Evolutionary conservation across 1,139 yeast species (phyloP), one percentile per base, ranked within the genome.

Genomic region (Geotrichum macrosporum): DNA sequence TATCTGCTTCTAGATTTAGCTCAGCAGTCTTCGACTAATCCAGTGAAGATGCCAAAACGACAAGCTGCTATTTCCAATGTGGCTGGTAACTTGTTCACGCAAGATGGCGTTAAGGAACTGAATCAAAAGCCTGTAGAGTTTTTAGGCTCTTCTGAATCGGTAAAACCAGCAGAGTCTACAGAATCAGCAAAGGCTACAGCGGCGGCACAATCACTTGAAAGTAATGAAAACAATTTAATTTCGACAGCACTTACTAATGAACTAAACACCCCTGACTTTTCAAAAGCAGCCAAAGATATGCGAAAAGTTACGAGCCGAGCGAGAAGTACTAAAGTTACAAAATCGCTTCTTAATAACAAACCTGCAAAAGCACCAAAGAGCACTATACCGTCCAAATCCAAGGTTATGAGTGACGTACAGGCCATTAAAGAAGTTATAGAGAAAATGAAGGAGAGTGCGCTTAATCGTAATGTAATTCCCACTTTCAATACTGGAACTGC

Each of bases 1-100:
- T 41, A 46, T 26, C 22, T 46, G n/a, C 30, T 46, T 16, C 29
- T 46, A 16, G 49, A 46, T 36, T 32, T 46, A 6, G 42, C 45
- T 6, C 35, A 29, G 12, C 31, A 27, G 4, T 5, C 35, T 8
- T 16, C 35, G 5, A 4, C 35, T 5, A 18, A 13, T 4, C 35
- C 20, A n/a, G 35, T 4, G 5, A 6, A 5, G 16, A 12, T 6
- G 20, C 35, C 19, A 24, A 24, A 6, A 6, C 27, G 27, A 24
- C 27, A 32, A 21, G 35, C 6, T 6, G 5, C n/a, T 16, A 16
- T 15, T 15, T 18, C 9, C 20, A 32, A 35, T 29, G 37, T 3
- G n/a, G 31, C 19, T 18, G 19, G 13, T 16, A 10, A 20, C 30
- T 18, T 18, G 5, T 21, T 15, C 21, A 22, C 5, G 30, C 13